Base-by-base conservation (phyloP, 2,329 filamentous ascomycete genomes). In the Exserohilum rostratum region DNA sequence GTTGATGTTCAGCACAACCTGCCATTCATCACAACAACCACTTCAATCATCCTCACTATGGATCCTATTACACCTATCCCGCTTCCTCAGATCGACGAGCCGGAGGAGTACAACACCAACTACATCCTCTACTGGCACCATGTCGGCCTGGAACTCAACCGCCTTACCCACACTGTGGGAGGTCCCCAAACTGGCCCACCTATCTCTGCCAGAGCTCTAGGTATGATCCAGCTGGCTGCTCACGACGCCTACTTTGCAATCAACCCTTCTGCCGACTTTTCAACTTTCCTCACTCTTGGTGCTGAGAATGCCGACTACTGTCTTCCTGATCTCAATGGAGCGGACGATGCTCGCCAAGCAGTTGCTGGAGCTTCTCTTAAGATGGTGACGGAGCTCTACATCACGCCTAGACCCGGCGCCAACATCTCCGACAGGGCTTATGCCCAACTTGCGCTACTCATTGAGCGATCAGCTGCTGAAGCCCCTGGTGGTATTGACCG, bases 201-300 rank as follows among this genome's bases (percentile, higher is more conserved):
- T 6, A 44, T 61, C 39, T 57, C 56, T 5, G 49, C 57, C 29
- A 53, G 56, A 47, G 50, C 56, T 33, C 50, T 65, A 29, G 63
- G 62, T 13, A 68, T 68, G 49, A 44, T 68, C 3, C 65, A 69
- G 29, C 46, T 69, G 17, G 64, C 65, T 15, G 53, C 66, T 15
- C 60, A 69, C 27, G 66, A 69, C 49, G 64, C 62, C 18, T 69
- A 68, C 58, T 69, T 69, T 33, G 53, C 62, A 22, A 62, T 69
- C 43, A 48, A 55, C 2, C 58, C 64, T 7, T 53, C 58, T 13
- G 5, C 42, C 10, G 42, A 34, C 22, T 56, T 61, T 37, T n/a
- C 35, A 1, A 67, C 64, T 9, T 67, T 66, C 39, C 42, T 67
- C 15, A 53, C 48, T 11, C 25, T 44, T 2, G 46, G 50, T 22